Evolutionary conservation across 176 grass and related monocot species (phyloP).

Genomic region (Zea mays): DNA sequence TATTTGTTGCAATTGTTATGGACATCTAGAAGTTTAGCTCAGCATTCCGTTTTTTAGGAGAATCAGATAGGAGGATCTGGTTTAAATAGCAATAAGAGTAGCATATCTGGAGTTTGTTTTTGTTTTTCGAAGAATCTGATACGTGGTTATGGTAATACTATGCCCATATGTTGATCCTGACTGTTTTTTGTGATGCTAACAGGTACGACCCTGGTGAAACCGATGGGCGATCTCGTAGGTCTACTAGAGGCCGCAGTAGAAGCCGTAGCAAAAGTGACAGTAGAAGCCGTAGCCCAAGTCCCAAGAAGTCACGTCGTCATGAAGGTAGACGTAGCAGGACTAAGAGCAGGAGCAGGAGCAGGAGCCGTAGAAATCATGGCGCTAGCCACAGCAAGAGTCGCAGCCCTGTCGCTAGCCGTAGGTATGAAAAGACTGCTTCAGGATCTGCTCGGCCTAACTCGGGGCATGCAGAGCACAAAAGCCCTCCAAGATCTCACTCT

Average conservation of each 20-base stretch:
- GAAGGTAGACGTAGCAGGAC: constrained; percentile 34
- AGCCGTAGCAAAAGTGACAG: neutral
- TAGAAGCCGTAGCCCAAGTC: constrained; percentile 50
- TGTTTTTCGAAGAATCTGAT: neutral
- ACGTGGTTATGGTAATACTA: neutral
- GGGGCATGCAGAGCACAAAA: constrained; percentile 34
- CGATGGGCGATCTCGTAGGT: constrained; percentile 48
- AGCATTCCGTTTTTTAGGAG: neutral
- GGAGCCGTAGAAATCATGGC: constrained; percentile 47
- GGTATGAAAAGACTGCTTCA: constrained; percentile 39
- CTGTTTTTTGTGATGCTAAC: constrained; percentile 27
- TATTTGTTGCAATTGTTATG: constrained; percentile 10
- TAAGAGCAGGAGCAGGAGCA: constrained; percentile 38
- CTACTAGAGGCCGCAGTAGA: constrained; percentile 49
- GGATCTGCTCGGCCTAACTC: constrained; percentile 26
- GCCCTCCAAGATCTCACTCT: constrained; percentile 27
- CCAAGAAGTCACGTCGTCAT: constrained; percentile 53
- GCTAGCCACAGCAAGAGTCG: constrained; percentile 54
- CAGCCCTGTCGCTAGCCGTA: constrained; percentile 48
- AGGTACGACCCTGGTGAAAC: constrained; percentile 47
- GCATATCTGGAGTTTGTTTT: neutral
- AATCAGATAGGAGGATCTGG: constrained; percentile 8
- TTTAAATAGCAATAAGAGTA: constrained; percentile 2
- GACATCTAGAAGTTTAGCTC: neutral
- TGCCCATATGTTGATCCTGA: constrained; percentile 28